Evolutionary conservation across 768 basidiomycete species (phyloP), one percentile per base, ranked within the genome.

Genomic region (Phylloporus scabripes): DNA sequence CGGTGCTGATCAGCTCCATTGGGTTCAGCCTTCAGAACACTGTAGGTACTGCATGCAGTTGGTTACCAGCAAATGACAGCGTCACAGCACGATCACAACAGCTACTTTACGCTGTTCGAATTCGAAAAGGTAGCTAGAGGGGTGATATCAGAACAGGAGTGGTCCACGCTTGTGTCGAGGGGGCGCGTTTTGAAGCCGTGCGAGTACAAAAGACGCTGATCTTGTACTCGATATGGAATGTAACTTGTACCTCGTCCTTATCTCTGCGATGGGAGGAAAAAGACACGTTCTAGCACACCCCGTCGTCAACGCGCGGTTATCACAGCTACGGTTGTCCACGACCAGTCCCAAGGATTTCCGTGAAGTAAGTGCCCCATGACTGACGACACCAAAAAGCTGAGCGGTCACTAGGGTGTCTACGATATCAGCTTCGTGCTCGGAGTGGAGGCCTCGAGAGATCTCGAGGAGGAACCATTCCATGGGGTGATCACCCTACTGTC

Each of bases 171-270:
- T 20, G 43, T 79, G 59, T 69, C 72, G 8, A 77, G 73, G 58
- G 78, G 81, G 14, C 60, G 65, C 48, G 59, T 88, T 32, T 72
- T 96, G 50, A 91, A 90, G 66, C 83, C 93, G 31, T 96, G 92
- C 67, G 89, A 95, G 70, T 96, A 96, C 66, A 96, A 95, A 65
- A 76, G 87, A 57, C 76, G 92, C 61, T 95, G 68, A 77, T 24
- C 4, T 23, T 11, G 7, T 18, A 28, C 26, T 41, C 3, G 8
- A 42, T 26, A 11, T 28, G 15, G 41, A 26, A 15, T 23, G 14
- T 9, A 42, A 8, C 34, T 36, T 36, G 34, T 17, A 17, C 7
- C 29, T 39, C 20, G 23, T 46, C 40, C 37, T 50, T 33, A 45
- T 45, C 49, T n/a, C n/a, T n/a, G 51, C 33, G 48, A 71, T 72